These are phyloP conservation scores for Guyanaporus albipodus DNA, from an alignment of 768 basidiomycete genomes.

Conservation along the genomic window DNA sequence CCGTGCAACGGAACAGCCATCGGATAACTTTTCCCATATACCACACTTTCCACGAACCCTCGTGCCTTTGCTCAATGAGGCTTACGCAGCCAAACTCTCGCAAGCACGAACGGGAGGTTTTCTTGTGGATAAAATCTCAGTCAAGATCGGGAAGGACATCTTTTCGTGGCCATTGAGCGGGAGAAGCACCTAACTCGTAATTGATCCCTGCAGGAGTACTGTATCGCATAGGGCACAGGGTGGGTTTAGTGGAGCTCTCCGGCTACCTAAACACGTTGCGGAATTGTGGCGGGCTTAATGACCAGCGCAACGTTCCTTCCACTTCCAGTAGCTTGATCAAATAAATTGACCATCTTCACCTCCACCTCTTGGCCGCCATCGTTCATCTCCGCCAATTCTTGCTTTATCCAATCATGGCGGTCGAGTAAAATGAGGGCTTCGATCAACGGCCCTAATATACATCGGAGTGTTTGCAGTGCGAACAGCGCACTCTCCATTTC, in stretches of 20 bases:
- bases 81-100: slow-evolving; percentile 41
- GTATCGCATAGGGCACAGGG: slow-evolving; percentile 5
- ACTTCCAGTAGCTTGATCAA: slow-evolving; percentile 70
- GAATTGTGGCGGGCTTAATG: slow-evolving; percentile 34
- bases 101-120: slow-evolving; percentile 45
- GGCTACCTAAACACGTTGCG: slow-evolving; percentile 7
- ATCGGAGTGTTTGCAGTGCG: slow-evolving; percentile 62
- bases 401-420: slow-evolving; percentile 53
- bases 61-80: slow-evolving; percentile 46
- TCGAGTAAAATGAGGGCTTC: slow-evolving; percentile 66
- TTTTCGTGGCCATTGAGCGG: slow-evolving; percentile 41
- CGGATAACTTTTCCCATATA: slow-evolving; percentile 42
- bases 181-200: slow-evolving; percentile 8
- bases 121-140: slow-evolving; percentile 48
- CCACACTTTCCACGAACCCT: slow-evolving; percentile 47
- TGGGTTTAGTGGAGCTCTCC: slow-evolving; percentile 1
- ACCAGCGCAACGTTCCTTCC: slow-evolving; percentile 68
- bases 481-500: slow-evolving; percentile 44
- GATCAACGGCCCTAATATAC: slow-evolving; percentile 62
- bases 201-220: slow-evolving; percentile 6
- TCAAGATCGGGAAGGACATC: slow-evolving; percentile 70
- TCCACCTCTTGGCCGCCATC: slow-evolving; percentile 25
- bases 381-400: slow-evolving; percentile 31
- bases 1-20: slow-evolving; percentile 6
- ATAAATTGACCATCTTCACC: slow-evolving; percentile 57